Conservation (phyloP, 1,284 basidiomycete genomes). For the Marasmius sp. region DNA sequence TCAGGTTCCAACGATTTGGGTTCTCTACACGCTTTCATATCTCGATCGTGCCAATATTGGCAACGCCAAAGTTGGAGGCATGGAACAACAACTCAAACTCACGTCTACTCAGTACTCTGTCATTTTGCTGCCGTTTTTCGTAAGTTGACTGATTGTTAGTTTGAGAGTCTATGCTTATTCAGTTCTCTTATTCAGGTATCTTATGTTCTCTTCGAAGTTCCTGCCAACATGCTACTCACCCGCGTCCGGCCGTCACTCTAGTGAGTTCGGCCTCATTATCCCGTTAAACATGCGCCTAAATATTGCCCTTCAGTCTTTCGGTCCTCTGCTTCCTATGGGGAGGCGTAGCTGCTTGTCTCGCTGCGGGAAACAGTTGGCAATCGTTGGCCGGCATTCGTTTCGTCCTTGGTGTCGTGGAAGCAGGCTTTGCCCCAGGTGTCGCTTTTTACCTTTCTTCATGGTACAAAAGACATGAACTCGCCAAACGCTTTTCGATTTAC, state of each 20-base stretch:
- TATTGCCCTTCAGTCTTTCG: slow-evolving; percentile 13
- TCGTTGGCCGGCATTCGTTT: slow-evolving; percentile 19
- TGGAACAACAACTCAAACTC: slow-evolving; percentile 30
- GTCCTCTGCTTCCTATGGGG: slow-evolving; percentile 20
- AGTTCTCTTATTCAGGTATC: slow-evolving; percentile 4
- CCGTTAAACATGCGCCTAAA: neutral
- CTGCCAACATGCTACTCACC: slow-evolving; percentile 20
- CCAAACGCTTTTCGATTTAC: slow-evolving; percentile 36
- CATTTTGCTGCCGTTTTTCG: slow-evolving; percentile 26
- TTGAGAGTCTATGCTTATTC: neutral
- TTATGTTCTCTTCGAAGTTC: slow-evolving; percentile 22
- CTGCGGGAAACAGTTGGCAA: slow-evolving; percentile 17
- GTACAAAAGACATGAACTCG: slow-evolving; percentile 42
- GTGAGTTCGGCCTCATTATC: slow-evolving; percentile 10
- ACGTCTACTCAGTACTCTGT: slow-evolving; percentile 22
- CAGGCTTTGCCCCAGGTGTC: slow-evolving; percentile 42
- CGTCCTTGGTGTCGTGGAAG: slow-evolving; percentile 23
- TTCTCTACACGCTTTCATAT: slow-evolving; percentile 16
- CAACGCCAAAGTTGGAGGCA: slow-evolving; percentile 37
- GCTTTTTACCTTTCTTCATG: slow-evolving; percentile 39
- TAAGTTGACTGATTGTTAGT: neutral
- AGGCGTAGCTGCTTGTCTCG: slow-evolving; percentile 20
- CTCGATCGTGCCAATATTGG: slow-evolving; percentile 30
- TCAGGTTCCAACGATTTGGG: slow-evolving; percentile 14
- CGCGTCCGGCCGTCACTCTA: slow-evolving; percentile 18